These are phyloP conservation scores for Tylopilus plumbeoviolaceoides DNA, from an alignment of 768 basidiomycete species.

Conservation along the genomic window DNA sequence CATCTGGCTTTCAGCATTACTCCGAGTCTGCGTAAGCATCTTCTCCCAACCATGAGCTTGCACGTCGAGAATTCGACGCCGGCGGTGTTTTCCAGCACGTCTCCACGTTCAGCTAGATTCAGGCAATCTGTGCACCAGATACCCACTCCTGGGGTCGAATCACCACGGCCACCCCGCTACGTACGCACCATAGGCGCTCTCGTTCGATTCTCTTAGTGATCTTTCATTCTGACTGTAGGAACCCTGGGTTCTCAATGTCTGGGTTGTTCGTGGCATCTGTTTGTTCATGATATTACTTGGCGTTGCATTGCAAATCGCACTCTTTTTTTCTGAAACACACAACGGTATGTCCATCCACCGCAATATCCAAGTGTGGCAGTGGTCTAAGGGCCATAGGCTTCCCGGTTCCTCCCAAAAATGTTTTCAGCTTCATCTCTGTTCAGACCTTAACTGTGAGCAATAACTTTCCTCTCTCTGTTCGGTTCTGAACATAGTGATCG, in stretches of 20 bases:
- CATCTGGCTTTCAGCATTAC: not conserved
- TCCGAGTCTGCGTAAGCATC: not conserved
- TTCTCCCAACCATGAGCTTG: conserved; percentile 6
- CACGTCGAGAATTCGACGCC: not conserved
- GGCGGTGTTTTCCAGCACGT: not conserved
- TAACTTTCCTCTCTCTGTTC: not conserved
- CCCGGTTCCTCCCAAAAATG: conserved; percentile 44
- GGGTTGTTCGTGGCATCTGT: conserved; percentile 38
- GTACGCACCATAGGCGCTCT: conserved; percentile 28
- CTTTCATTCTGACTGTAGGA: conserved; percentile 17
- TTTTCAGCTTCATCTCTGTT: conserved; percentile 46
- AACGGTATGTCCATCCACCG: conserved; percentile 11
- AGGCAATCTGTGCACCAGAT: conserved; percentile 47
- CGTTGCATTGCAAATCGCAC: conserved; percentile 9
- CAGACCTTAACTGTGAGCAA: conserved; percentile 42
- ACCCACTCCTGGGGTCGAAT: conserved; percentile 37
- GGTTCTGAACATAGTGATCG: not conserved
- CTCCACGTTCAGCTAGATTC: conserved; percentile 33
- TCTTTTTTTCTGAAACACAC: conserved; percentile 14
- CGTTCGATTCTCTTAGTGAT: not conserved
- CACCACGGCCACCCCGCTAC: conserved; percentile 38
- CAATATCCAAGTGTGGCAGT: not conserved
- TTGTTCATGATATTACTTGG: conserved; percentile 38
- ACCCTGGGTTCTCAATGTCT: conserved; percentile 33
- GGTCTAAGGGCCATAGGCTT: conserved; percentile 43